phyloP scores from a whole-genome alignment of 768 basidiomycete genomes.

The Pisolithus albus region DNA sequence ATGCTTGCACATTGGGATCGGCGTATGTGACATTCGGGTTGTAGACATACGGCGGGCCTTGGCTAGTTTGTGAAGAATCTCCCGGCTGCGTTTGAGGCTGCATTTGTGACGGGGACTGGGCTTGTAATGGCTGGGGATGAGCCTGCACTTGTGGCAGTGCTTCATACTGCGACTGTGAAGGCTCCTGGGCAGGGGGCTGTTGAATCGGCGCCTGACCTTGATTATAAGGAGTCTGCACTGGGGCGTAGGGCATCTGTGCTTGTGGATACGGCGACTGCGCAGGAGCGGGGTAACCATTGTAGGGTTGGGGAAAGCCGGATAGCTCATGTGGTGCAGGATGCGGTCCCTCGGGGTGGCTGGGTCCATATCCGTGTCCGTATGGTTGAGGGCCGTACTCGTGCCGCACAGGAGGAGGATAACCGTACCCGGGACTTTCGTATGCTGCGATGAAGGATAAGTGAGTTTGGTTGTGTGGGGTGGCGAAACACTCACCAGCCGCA shows the following conservation, averaged over 20 bases:
- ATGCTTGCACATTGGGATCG: constrained; percentile 78
- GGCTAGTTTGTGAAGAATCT: constrained; percentile 14
- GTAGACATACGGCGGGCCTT: constrained; percentile 47
- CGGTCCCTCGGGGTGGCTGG: constrained; percentile 20
- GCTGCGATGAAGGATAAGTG: constrained; percentile 43
- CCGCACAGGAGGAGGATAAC: constrained; percentile 27
- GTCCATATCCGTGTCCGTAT: constrained; percentile 34
- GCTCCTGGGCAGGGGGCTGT: background rate
- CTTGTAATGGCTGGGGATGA: constrained; percentile 28
- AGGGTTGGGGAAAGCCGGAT: constrained; percentile 14
- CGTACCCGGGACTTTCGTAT: constrained; percentile 27
- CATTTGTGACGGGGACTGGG: constrained; percentile 27
- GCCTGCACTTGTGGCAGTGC: background rate
- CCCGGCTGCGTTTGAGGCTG: constrained; percentile 22
- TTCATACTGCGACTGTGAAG: background rate
- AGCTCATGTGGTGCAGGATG: constrained; percentile 15
- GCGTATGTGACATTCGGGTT: constrained; percentile 63
- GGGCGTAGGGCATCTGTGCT: constrained; percentile 6
- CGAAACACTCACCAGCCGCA: constrained; percentile 43
- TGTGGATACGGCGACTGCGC: constrained; percentile 12
- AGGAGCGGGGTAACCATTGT: constrained; percentile 7
- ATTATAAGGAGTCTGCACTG: constrained; percentile 1
- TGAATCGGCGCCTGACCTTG: constrained; percentile 6
- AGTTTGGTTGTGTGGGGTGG: background rate
- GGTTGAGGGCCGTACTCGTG: constrained; percentile 33